phyloP scores from a whole-genome alignment of 2,329 filamentous ascomycete genomes.

The Talaromyces verruculosus region DNA sequence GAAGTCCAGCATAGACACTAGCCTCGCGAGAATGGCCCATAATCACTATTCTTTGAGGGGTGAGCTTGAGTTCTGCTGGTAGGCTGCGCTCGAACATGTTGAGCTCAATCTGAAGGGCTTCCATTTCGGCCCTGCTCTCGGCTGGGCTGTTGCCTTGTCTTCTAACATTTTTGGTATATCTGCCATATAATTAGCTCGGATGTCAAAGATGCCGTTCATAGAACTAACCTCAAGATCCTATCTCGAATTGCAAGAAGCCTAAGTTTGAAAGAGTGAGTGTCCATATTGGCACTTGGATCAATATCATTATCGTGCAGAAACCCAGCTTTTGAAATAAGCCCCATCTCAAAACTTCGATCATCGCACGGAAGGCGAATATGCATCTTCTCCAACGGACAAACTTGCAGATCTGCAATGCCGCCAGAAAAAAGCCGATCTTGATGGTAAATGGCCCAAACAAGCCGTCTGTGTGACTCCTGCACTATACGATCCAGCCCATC shows the following conservation, averaged over 20 bases:
- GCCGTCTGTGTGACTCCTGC: background rate
- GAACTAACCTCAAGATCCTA: background rate
- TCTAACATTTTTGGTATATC: background rate
- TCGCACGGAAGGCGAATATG: constrained; percentile 2
- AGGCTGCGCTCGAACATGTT: background rate
- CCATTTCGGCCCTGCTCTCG: background rate
- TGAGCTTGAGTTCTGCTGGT: background rate
- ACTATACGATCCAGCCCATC: background rate
- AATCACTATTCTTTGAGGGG: background rate
- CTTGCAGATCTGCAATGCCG: background rate
- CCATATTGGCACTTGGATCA: background rate
- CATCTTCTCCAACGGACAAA: constrained; percentile 4
- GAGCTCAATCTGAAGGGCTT: background rate
- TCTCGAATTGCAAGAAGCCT: background rate
- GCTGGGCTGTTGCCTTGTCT: background rate
- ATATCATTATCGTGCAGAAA: background rate
- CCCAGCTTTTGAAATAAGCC: background rate
- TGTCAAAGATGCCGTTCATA: background rate
- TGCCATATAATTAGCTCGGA: background rate
- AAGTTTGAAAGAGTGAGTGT: background rate
- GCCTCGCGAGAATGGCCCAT: background rate
- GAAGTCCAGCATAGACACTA: background rate
- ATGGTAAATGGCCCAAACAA: background rate
- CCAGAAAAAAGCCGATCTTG: background rate
- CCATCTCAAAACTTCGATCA: constrained; percentile 3